Base-by-base conservation (phyloP, 306 rosid genomes). In the Elaeagnus macrophylla region DNA sequence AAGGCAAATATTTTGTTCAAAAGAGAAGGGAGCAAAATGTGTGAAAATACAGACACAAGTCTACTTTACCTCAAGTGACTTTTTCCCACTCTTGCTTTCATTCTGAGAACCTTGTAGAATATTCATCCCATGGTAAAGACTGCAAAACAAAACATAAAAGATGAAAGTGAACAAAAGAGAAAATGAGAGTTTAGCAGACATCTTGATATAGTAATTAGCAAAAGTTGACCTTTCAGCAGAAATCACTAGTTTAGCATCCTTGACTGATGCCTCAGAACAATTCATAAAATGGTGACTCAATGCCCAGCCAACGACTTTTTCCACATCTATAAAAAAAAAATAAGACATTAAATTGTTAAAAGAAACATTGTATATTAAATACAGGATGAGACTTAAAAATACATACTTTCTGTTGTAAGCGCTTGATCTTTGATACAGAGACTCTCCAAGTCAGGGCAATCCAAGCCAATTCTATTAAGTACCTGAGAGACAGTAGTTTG, bases 221-320 rank as follows among this genome's bases (percentile, higher is more conserved):
- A 25, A 25, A 5, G 32, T 25, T 25, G 4, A 25, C 97, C 97
- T 81, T 74, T 86, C 97, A 7, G 79, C 61, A 48, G 88, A 86
- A 66, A 90, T 61, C 60, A 66, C 51, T 51, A 69, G 89, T 74
- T 83, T 86, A 35, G 73, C 72, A 40, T 81, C 90, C 71, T 75
- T 60, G 20, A 65, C 72, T 46, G 75, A 61, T 50, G 67, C 76
- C 48, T 81, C 86, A 39, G 78, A 43, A 46, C 57, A 75, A 67
- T 79, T 81, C 95, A 83, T 83, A 59, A 69, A 78, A 56, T 79
- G 88, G 63, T 75, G 49, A 79, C 94, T 86, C 72, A 90, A 48
- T 46, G 95, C 94, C 97, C 97, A 90, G 40, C 97, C 95, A 13
- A 81, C 69, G 20, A 79, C 67, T 78, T 83, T 90, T 69, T 90